These are phyloP conservation scores for Coniochaeta hoffmannii DNA, from an alignment of 2,329 filamentous ascomycete species.

Conservation along the genomic window DNA sequence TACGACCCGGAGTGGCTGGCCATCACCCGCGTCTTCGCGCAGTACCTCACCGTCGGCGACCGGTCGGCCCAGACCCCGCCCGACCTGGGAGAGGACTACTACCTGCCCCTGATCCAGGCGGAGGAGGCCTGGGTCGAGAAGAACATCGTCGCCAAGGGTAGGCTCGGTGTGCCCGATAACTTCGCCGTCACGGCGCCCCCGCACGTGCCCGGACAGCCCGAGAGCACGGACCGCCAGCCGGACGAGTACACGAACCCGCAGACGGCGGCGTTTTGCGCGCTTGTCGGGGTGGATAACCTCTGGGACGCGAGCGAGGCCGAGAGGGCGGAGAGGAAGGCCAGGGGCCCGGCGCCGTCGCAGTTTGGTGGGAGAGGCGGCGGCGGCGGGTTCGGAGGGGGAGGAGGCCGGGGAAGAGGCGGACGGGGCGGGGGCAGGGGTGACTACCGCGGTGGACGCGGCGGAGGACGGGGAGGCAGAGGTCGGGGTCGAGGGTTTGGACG, in stretches of 20 bases:
- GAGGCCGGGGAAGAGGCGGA: slow-evolving; percentile 22
- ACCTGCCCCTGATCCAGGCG: slow-evolving; percentile 58
- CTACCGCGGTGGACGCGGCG: slow-evolving; percentile 25
- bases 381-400: slow-evolving; percentile 21
- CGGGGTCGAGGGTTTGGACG: slow-evolving; percentile 6
- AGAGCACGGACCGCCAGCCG: slow-evolving; percentile 56
- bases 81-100: slow-evolving; percentile 62
- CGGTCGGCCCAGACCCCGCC: slow-evolving; percentile 41
- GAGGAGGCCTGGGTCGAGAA: slow-evolving; percentile 76
- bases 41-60: slow-evolving; percentile 57
- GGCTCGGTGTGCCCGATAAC: slow-evolving; percentile 66
- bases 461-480: slow-evolving; percentile 17
- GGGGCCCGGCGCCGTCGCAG: slow-evolving; percentile 43
- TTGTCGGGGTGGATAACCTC: slow-evolving; percentile 70
- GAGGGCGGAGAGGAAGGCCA: slow-evolving; percentile 47
- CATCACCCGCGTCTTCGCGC: slow-evolving; percentile 76
- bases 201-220: slow-evolving; percentile 51
- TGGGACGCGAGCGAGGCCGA: slow-evolving; percentile 70
- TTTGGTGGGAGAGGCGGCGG: slow-evolving; percentile 13
- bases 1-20: slow-evolving; percentile 97
- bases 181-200: slow-evolving; percentile 71
- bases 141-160: slow-evolving; percentile 56
- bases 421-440: slow-evolving; percentile 25
- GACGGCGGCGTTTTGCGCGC: slow-evolving; percentile 70
- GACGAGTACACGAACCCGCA: slow-evolving; percentile 82